A percentile compares a stretch with the other conserved stretches of the same genome.
phyloP scores from a whole-genome alignment of 495 filamentous ascomycete species.

The Extremus antarcticus region DNA sequence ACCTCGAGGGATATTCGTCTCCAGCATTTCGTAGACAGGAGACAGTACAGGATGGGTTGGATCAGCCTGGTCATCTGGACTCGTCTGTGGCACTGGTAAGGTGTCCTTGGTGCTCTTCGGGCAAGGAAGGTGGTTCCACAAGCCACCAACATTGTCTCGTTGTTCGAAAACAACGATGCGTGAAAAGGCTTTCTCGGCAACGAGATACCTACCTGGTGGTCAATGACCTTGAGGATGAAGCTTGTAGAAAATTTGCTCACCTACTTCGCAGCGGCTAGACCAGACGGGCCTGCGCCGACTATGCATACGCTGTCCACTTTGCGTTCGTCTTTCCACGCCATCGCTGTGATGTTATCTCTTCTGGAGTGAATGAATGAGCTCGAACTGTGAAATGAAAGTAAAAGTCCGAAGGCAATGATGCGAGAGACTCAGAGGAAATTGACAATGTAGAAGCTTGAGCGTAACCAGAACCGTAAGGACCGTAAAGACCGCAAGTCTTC shows the following conservation, averaged over 20 bases:
- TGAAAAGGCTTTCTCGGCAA: constrained; percentile 60
- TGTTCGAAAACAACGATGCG: constrained; percentile 75
- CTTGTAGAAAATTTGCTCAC: not conserved
- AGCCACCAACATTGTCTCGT: constrained; percentile 59
- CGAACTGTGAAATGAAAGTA: not conserved
- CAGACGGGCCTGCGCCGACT: constrained; percentile 61
- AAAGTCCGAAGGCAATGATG: no score
- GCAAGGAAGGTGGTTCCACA: constrained; percentile 63
- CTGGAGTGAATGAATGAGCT: not conserved
- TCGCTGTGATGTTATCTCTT: not conserved
- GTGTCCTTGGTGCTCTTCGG: constrained; percentile 9
- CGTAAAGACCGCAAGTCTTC: no score
- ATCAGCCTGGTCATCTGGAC: constrained; percentile 19
- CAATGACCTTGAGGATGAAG: not conserved
- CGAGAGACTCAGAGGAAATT: no score
- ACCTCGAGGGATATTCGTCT: constrained; percentile 76
- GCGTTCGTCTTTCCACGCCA: not conserved
- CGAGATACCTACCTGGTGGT: constrained; percentile 46
- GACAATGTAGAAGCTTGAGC: no score
- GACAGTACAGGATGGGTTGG: constrained; percentile 42
- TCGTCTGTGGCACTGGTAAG: constrained; percentile 27
- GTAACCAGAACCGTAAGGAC: no score
- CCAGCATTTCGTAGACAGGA: constrained; percentile 68
- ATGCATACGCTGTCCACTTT: constrained; percentile 41
- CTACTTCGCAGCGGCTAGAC: constrained; percentile 53